Percentiles rank a stretch among this genome's conserved stretches.
phyloP scores from a whole-genome alignment of 805 yeast species.

The Wickerhamomyces canadensis region DNA sequence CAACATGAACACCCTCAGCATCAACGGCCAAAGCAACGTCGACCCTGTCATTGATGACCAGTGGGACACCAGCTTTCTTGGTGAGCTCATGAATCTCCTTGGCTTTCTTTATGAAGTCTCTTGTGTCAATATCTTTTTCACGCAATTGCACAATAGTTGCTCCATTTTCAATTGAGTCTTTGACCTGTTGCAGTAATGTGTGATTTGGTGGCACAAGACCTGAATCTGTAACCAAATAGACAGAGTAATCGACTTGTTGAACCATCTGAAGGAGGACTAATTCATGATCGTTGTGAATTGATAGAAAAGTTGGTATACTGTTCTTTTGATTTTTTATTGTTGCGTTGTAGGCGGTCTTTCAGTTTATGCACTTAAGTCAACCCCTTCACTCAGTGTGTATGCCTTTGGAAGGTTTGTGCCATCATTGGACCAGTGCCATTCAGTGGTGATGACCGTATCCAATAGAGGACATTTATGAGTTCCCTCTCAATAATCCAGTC shows the following conservation, averaged over 20 bases:
- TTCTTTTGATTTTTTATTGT: not conserved
- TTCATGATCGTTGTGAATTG: too few species aligned
- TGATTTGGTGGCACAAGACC: constrained; percentile 60
- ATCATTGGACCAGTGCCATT: too few species aligned
- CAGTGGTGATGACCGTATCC: too few species aligned
- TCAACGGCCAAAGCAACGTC: constrained; percentile 87
- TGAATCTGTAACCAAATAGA: constrained; percentile 79
- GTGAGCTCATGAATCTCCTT: constrained; percentile 56
- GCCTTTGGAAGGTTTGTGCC: too few species aligned
- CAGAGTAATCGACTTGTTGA: constrained; percentile 40
- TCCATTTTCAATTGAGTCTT: constrained; percentile 60
- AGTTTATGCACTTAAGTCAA: not conserved
- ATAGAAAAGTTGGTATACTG: too few species aligned
- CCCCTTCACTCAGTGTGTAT: too few species aligned
- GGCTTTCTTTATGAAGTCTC: constrained; percentile 62
- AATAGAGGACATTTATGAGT: too few species aligned
- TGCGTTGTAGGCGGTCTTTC: not conserved
- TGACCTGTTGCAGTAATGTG: constrained; percentile 56
- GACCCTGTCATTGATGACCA: constrained; percentile 79
- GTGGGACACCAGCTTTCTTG: constrained; percentile 53
- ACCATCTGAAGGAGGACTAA: too few species aligned
- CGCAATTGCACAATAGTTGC: constrained; percentile 79
- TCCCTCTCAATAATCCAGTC: too few species aligned
- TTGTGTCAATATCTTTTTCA: constrained; percentile 69
- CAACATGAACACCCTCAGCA: constrained; percentile 91